These are phyloP conservation scores for Aspergillus puulaauensis DNA, from an alignment of 2,329 filamentous ascomycete genomes.

Conservation along the genomic window DNA sequence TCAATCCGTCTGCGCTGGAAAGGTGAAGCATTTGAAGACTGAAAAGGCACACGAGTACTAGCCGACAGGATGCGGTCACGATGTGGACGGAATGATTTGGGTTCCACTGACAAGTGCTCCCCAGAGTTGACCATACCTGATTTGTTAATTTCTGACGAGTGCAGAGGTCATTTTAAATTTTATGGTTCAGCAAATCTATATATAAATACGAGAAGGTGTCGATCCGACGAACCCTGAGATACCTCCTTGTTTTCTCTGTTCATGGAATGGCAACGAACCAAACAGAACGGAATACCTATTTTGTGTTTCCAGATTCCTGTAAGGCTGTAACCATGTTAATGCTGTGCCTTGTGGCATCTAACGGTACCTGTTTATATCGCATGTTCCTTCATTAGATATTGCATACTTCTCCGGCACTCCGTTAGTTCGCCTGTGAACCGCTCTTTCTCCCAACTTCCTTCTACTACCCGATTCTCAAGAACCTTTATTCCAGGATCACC, in stretches of 20 bases:
- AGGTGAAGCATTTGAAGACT: background rate
- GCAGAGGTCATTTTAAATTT: slow-evolving; percentile 1
- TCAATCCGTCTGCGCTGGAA: no score
- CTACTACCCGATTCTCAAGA: background rate
- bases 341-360: background rate
- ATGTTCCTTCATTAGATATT: background rate
- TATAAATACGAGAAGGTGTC: slow-evolving; percentile 20
- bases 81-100: background rate
- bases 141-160: background rate
- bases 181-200: slow-evolving; percentile 14
- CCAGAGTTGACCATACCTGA: background rate
- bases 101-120: background rate
- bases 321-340: background rate
- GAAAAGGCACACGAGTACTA: no score
- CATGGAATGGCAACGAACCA: background rate
- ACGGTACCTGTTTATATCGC: background rate
- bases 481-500: background rate
- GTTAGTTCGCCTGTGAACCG: background rate
- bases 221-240: background rate
- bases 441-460: background rate
- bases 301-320: background rate
- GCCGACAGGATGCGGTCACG: no score
- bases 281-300: background rate
- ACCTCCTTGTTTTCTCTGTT: background rate
- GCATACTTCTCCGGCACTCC: background rate